Conservation (phyloP, 306 rosid species). For the Trifolium subterraneum region DNA sequence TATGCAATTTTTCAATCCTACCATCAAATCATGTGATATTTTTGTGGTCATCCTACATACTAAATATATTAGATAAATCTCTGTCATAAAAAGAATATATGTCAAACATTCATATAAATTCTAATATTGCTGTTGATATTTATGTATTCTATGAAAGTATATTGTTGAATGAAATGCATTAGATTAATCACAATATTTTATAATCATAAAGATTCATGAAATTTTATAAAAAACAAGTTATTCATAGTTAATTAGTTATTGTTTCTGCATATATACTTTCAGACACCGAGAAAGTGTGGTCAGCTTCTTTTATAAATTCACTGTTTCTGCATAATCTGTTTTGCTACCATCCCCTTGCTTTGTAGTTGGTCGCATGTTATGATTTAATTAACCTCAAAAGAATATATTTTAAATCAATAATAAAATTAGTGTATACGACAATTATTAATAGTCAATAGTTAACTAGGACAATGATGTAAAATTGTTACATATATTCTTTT, state of each 20-base stretch:
- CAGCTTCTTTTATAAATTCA: constrained; percentile 4
- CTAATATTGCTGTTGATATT: not conserved
- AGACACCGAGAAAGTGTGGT: not conserved
- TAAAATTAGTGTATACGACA: not conserved
- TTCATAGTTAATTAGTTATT: not conserved
- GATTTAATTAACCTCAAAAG: not conserved
- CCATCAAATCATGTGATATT: not conserved
- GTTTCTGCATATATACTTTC: not conserved
- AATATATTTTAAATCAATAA: not conserved
- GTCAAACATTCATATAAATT: no score
- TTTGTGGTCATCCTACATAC: not conserved
- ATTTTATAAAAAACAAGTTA: not conserved
- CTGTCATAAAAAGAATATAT: no score
- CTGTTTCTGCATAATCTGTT: constrained; percentile 8
- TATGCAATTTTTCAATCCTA: constrained; percentile 6
- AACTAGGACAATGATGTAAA: no score
- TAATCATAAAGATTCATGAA: not conserved
- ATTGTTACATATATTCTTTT: not conserved
- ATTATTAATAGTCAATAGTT: no score
- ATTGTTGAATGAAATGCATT: not conserved
- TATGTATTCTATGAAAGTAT: not conserved
- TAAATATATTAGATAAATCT: no score
- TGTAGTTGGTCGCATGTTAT: not conserved
- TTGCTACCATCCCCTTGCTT: not conserved
- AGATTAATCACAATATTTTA: not conserved